These are phyloP conservation scores for Cytospora paraplurivora DNA, from an alignment of 2,329 filamentous ascomycete species.

Conservation along the genomic window DNA sequence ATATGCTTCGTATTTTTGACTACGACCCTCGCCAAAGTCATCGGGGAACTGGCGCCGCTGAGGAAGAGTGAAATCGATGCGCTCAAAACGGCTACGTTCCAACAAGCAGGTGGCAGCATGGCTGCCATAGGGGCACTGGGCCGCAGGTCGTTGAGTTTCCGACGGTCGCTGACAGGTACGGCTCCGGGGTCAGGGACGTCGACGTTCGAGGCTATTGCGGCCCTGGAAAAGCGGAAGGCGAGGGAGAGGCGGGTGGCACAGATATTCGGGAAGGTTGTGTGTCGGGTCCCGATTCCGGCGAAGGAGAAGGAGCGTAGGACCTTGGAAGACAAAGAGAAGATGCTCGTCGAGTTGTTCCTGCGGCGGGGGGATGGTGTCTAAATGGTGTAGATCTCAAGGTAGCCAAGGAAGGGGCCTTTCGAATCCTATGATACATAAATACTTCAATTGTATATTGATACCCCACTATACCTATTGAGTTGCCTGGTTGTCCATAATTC, in stretches of 20 bases:
- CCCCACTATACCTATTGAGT: background rate
- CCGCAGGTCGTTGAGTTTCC: conserved; percentile 51
- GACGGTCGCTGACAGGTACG: conserved; percentile 34
- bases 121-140: conserved; percentile 36
- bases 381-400: background rate
- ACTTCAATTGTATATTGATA: background rate
- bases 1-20: conserved; percentile 88
- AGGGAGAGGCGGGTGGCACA: conserved; percentile 65
- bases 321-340: conserved; percentile 64
- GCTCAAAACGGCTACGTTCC: conserved; percentile 34
- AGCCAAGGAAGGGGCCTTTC: background rate
- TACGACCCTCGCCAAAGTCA: conserved; percentile 66
- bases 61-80: conserved; percentile 42
- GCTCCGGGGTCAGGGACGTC: conserved; percentile 30
- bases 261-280: conserved; percentile 65
- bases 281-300: conserved; percentile 48
- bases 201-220: conserved; percentile 40
- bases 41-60: conserved; percentile 50
- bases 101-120: conserved; percentile 26
- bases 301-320: conserved; percentile 59
- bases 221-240: conserved; percentile 56
- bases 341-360: conserved; percentile 72
- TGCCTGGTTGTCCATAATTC: background rate
- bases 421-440: background rate
- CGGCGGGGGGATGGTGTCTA: conserved; percentile 33